Evolutionary conservation across 768 basidiomycete genomes (phyloP).

Genomic region (Tricholoma sp.): DNA sequence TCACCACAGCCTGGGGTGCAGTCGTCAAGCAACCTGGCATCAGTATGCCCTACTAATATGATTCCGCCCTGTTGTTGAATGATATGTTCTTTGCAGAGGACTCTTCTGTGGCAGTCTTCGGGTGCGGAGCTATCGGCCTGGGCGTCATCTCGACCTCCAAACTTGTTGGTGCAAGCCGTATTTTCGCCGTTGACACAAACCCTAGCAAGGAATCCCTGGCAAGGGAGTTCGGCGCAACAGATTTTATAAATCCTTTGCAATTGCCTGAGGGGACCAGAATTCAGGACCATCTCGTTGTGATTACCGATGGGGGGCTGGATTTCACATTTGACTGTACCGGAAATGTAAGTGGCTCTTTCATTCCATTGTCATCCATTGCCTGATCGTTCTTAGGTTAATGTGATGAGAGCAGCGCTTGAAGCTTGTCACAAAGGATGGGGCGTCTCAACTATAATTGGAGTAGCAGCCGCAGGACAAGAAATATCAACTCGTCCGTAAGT

Average conservation of each 20-base stretch:
- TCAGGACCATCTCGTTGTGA: constrained; percentile 84
- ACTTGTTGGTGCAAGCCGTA: constrained; percentile 73
- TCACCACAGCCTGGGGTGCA: constrained; percentile 98
- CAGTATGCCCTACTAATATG: constrained; percentile 40
- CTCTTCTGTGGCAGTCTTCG: constrained; percentile 91
- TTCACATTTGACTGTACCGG: constrained; percentile 98
- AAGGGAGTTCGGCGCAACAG: constrained; percentile 88
- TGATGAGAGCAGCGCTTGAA: constrained; percentile 94
- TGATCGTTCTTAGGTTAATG: constrained; percentile 53
- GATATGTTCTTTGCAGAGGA: constrained; percentile 44
- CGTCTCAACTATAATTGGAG: constrained; percentile 91
- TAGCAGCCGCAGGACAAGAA: constrained; percentile 95
- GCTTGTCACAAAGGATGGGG: constrained; percentile 99
- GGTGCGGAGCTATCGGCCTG: constrained; percentile 94
- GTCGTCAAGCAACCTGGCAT: constrained; percentile 88
- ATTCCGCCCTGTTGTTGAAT: constrained; percentile 1
- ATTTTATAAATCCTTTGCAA: constrained; percentile 80
- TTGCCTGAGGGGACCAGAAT: constrained; percentile 79
- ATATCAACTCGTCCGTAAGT: constrained; percentile 83
- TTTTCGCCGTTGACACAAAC: constrained; percentile 93
- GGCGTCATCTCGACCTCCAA: constrained; percentile 82
- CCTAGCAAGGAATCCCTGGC: constrained; percentile 84
- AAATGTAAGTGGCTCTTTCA: constrained; percentile 41
- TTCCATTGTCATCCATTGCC: constrained; percentile 1
- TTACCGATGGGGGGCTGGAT: constrained; percentile 96